These are phyloP conservation scores for Suhomyces chickasaworum DNA, from an alignment of 1,139 yeast species.

Conservation along the genomic window DNA sequence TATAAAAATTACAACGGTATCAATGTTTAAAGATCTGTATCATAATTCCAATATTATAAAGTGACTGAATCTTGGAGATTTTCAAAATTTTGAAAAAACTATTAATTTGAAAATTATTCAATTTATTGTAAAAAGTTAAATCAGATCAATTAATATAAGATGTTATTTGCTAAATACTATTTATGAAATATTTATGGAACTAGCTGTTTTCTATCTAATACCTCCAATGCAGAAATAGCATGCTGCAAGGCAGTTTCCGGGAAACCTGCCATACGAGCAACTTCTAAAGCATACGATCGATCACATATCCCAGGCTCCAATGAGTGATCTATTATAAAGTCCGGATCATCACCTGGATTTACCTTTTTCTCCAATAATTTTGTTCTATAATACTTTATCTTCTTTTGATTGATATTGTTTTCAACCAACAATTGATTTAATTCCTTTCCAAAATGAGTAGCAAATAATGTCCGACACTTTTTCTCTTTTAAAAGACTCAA, in stretches of 20 bases:
- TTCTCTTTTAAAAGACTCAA: conserved; percentile 56
- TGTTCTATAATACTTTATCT: conserved; percentile 54
- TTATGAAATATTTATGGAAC: too few species aligned
- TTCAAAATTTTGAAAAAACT: too few species aligned
- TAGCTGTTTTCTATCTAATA: conserved; percentile 7
- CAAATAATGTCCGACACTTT: conserved; percentile 78
- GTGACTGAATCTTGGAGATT: too few species aligned
- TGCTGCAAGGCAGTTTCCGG: conserved; percentile 60
- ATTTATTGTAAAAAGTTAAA: too few species aligned
- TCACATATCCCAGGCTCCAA: conserved; percentile 72
- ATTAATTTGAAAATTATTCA: too few species aligned
- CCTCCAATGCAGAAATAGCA: conserved; percentile 46
- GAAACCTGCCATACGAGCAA: conserved; percentile 83
- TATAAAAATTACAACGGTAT: too few species aligned
- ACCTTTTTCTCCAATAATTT: conserved; percentile 31
- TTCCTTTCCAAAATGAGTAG: conserved; percentile 89
- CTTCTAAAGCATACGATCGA: conserved; percentile 81
- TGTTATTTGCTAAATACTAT: too few species aligned
- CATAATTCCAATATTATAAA: too few species aligned
- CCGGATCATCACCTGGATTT: conserved; percentile 10
- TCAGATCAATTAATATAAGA: too few species aligned
- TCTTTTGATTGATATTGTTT: conserved; percentile 29
- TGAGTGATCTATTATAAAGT: conserved; percentile 59
- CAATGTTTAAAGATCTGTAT: too few species aligned
- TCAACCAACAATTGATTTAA: conserved; percentile 37